Percentiles rank a stretch among this genome's conserved stretches.
Conservation (phyloP, 1,139 yeast species). For the Pneumocystis jirovecii region DNA sequence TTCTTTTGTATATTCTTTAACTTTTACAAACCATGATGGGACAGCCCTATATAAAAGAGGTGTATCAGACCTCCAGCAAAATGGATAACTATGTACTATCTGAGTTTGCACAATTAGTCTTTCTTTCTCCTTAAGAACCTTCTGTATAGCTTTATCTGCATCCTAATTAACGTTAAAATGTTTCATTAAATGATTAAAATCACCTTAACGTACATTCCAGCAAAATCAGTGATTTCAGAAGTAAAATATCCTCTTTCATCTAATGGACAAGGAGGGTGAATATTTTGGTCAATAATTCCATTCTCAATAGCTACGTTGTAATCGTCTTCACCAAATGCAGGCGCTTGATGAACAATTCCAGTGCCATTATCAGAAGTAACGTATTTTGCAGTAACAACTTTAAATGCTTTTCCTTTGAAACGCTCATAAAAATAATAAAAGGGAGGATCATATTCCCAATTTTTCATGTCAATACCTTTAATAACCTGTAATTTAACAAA, state of each 20-base stretch:
- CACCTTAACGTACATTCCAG: constrained; percentile 67
- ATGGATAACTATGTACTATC: constrained; percentile 90
- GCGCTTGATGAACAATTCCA: constrained; percentile 96
- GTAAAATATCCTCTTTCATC: constrained; percentile 86
- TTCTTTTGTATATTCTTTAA: constrained; percentile 70
- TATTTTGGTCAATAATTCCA: constrained; percentile 57
- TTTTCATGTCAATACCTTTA: constrained; percentile 65
- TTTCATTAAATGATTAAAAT: not conserved
- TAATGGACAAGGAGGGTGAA: constrained; percentile 79
- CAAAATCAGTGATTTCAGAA: constrained; percentile 52
- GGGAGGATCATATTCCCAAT: constrained; percentile 65
- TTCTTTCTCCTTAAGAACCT: constrained; percentile 63
- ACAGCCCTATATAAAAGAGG: constrained; percentile 91
- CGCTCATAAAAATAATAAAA: constrained; percentile 66
- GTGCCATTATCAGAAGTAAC: constrained; percentile 95
- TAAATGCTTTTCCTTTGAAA: constrained; percentile 64
- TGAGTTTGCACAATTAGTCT: constrained; percentile 63
- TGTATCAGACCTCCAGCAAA: constrained; percentile 99
- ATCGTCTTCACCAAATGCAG: constrained; percentile 99
- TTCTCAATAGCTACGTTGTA: constrained; percentile 60
- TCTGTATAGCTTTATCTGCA: constrained; percentile 84
- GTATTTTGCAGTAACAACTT: constrained; percentile 65
- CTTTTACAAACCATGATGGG: constrained; percentile 97
- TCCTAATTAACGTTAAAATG: constrained; percentile 26
- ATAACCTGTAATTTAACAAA: constrained; percentile 67